phyloP scores from a whole-genome alignment of 306 rosid species.

The Mucuna pruriens region DNA sequence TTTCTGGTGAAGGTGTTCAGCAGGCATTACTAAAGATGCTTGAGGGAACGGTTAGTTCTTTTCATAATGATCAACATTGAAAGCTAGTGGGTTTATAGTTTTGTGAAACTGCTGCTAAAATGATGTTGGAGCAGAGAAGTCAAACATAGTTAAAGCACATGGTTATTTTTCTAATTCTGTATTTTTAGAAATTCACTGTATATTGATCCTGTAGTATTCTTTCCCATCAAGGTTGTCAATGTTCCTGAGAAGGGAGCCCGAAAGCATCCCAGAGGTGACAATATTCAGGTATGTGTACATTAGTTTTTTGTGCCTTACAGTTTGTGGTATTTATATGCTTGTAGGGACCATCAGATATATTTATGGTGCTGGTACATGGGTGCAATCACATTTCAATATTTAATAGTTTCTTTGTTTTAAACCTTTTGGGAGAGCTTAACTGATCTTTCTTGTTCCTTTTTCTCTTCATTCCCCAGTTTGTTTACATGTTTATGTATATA shows the following conservation, averaged over 20 bases:
- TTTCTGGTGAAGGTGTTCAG: constrained; percentile 98
- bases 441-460: background rate
- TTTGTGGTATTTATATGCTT: constrained; percentile 11
- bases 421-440: background rate
- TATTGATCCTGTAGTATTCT: constrained; percentile 39
- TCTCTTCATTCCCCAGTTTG: background rate
- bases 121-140: background rate
- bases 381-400: constrained; percentile 25
- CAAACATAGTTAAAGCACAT: background rate
- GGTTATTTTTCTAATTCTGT: background rate
- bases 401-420: background rate
- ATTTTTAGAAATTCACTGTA: constrained; percentile 12
- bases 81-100: constrained; percentile 19
- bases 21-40: constrained; percentile 98
- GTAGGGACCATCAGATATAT: constrained; percentile 27
- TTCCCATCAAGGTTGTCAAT: constrained; percentile 78
- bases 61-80: constrained; percentile 9
- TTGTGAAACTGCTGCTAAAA: constrained; percentile 1
- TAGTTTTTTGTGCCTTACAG: background rate
- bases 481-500: background rate
- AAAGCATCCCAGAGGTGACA: constrained; percentile 97
- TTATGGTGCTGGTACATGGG: constrained; percentile 2
- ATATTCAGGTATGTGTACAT: constrained; percentile 70
- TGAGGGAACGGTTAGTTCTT: constrained; percentile 91
- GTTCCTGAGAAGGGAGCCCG: constrained; percentile 99